Conservation (phyloP, 202 grass and related monocot genomes). For the Carex arenaria region DNA sequence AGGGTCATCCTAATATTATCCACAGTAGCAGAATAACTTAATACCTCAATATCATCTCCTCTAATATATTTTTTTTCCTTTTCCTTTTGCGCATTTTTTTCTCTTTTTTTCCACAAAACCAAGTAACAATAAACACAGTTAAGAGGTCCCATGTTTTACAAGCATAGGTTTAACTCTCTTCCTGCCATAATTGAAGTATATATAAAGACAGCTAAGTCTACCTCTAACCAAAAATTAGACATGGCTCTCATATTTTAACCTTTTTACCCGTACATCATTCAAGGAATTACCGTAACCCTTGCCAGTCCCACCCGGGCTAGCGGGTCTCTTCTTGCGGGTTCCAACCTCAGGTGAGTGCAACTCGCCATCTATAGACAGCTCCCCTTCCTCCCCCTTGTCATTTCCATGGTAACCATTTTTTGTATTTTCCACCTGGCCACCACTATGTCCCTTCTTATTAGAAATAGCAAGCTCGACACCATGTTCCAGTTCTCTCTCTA, state of each 20-base stretch:
- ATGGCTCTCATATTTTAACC: conserved; percentile 33
- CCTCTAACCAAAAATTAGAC: conserved; percentile 12
- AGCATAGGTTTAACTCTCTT: conserved; percentile 14
- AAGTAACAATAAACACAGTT: conserved; percentile 19
- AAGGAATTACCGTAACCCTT: conserved; percentile 28
- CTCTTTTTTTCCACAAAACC: not conserved
- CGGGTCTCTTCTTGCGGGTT: conserved; percentile 35
- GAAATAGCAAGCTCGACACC: conserved; percentile 66
- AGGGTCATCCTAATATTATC: conserved; percentile 3
- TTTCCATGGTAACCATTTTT: conserved; percentile 12
- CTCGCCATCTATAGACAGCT: conserved; percentile 53
- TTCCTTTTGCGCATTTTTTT: conserved; percentile 12
- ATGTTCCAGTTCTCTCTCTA: conserved; percentile 85
- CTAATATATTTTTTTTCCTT: conserved; percentile 17
- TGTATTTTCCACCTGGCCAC: conserved; percentile 27
- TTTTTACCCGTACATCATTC: conserved; percentile 54
- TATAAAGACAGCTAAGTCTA: conserved; percentile 18
- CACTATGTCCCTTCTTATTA: conserved; percentile 39
- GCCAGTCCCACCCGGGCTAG: conserved; percentile 11
- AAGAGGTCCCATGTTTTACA: conserved; percentile 29
- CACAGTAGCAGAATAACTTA: conserved; percentile 8
- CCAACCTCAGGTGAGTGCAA: conserved; percentile 24
- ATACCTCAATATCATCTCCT: not conserved
- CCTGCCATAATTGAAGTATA: conserved; percentile 23
- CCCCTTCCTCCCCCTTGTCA: conserved; percentile 48